A percentile compares a stretch with the other conserved stretches of the same genome.
Evolutionary conservation across 2,329 filamentous ascomycete species (phyloP).

Genomic region (Penicillium fuscoglaucum): DNA sequence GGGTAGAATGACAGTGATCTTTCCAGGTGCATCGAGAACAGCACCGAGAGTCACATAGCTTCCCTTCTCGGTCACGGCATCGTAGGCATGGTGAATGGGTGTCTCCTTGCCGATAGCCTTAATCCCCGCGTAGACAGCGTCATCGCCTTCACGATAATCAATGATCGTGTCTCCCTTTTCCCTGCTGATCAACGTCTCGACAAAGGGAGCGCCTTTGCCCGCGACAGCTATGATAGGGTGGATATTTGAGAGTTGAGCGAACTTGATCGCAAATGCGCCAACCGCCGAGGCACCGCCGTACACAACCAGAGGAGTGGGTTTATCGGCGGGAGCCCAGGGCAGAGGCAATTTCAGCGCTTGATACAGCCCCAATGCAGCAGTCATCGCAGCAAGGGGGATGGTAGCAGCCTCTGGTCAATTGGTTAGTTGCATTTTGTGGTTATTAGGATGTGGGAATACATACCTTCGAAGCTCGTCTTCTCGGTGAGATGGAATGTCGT

Average conservation of each 20-base stretch:
- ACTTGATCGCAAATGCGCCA: conserved; percentile 59
- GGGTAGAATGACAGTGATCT: conserved; percentile 46
- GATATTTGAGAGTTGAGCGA: conserved; percentile 56
- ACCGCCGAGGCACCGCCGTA: conserved; percentile 57
- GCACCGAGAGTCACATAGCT: conserved; percentile 49
- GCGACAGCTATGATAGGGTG: conserved; percentile 64
- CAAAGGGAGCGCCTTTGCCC: conserved; percentile 53
- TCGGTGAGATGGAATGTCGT: conserved; percentile 57
- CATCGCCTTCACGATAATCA: conserved; percentile 61
- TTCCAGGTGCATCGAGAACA: conserved; percentile 45
- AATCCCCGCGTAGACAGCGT: conserved; percentile 52
- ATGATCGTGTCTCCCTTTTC: conserved; percentile 58
- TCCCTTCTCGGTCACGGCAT: conserved; percentile 58
- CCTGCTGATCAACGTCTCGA: conserved; percentile 54
- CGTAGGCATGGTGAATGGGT: conserved; percentile 54
- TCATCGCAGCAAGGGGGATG: conserved; percentile 58
- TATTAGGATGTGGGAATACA: background rate
- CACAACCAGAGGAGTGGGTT: conserved; percentile 46
- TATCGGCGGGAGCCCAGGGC: conserved; percentile 48
- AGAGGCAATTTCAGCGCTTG: conserved; percentile 49
- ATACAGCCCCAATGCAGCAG: conserved; percentile 55
- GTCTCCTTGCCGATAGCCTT: conserved; percentile 38
- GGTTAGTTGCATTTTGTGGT: background rate
- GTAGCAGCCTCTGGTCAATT: conserved; percentile 52
- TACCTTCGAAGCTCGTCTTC: conserved; percentile 54